Percentiles rank a stretch among this genome's conserved stretches.
Conservation (phyloP, 306 rosid genomes). For the Castanospermum australe region DNA sequence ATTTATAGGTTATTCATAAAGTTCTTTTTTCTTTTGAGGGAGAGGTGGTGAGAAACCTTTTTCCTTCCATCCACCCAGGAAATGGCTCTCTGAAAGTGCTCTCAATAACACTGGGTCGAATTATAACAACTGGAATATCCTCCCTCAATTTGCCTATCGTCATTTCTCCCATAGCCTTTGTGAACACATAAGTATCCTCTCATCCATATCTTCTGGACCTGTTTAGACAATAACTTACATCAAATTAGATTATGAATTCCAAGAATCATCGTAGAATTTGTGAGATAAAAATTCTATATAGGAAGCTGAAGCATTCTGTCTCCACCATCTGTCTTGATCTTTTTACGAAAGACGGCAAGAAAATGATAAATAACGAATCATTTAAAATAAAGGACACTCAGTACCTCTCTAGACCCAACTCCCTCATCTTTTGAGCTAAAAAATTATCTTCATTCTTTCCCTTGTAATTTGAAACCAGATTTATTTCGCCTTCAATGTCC, state of each 20-base stretch:
- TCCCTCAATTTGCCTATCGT: conserved; percentile 61
- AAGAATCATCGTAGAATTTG: not conserved
- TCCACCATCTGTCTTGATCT: not conserved
- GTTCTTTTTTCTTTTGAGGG: not conserved
- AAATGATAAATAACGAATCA: not conserved
- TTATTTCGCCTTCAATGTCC: conserved; percentile 74
- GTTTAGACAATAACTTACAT: not conserved
- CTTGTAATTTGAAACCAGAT: conserved; percentile 50
- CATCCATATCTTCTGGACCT: conserved; percentile 71
- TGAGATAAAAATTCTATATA: not conserved
- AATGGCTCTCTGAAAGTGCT: conserved; percentile 76
- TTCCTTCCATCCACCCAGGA: conserved; percentile 87
- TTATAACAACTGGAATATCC: conserved; percentile 62
- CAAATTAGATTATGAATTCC: not conserved
- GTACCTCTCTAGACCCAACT: conserved; percentile 75
- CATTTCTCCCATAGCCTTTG: conserved; percentile 91
- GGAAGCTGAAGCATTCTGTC: not conserved
- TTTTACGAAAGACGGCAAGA: not conserved
- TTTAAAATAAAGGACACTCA: not conserved
- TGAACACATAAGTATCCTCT: conserved; percentile 82
- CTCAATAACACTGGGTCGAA: conserved; percentile 73
- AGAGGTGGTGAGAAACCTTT: conserved; percentile 39
- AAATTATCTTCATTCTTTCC: conserved; percentile 47
- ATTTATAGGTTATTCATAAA: not conserved
- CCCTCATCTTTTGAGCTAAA: conserved; percentile 78